phyloP scores from a whole-genome alignment of 805 yeast species.

The Danielia reshetovae region DNA sequence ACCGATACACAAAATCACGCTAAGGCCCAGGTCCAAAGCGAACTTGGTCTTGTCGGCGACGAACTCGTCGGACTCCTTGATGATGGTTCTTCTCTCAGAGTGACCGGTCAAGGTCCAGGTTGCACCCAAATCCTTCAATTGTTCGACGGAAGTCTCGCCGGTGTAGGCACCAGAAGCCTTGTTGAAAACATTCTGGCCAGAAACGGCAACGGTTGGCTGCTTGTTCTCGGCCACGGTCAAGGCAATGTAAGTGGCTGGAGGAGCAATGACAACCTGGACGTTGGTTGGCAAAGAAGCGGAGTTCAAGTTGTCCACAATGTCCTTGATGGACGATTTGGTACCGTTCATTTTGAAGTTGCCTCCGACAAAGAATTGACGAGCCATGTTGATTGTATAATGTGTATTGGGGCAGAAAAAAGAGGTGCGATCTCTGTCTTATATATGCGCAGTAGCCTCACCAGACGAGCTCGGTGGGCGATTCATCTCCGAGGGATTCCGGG shows the following conservation, averaged over 20 bases:
- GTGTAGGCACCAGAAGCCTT: conserved; percentile 96
- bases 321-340: conserved; percentile 75
- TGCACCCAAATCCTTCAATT: conserved; percentile 87
- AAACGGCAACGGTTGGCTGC: conserved; percentile 69
- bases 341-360: conserved; percentile 99
- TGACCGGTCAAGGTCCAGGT: conserved; percentile 96
- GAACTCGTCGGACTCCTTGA: conserved; percentile 85
- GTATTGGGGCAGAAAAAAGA: not conserved
- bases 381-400: conserved; percentile 38
- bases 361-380: conserved; percentile 95
- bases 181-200: conserved; percentile 88
- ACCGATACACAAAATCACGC: conserved; percentile 95
- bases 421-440: conserved; percentile 3
- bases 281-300: conserved; percentile 66
- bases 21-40: conserved; percentile 84
- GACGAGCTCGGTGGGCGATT: conserved; percentile 8
- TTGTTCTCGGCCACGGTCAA: conserved; percentile 66
- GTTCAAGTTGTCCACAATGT: conserved; percentile 82
- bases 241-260: conserved; percentile 90
- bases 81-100: conserved; percentile 95
- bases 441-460: conserved; percentile 4
- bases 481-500: conserved; percentile 11
- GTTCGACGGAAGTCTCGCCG: conserved; percentile 89
- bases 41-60: conserved; percentile 92
- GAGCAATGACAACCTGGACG: conserved; percentile 92